Conservation (phyloP, 2,329 filamentous ascomycete species). For the Fusarium austroafricanum region DNA sequence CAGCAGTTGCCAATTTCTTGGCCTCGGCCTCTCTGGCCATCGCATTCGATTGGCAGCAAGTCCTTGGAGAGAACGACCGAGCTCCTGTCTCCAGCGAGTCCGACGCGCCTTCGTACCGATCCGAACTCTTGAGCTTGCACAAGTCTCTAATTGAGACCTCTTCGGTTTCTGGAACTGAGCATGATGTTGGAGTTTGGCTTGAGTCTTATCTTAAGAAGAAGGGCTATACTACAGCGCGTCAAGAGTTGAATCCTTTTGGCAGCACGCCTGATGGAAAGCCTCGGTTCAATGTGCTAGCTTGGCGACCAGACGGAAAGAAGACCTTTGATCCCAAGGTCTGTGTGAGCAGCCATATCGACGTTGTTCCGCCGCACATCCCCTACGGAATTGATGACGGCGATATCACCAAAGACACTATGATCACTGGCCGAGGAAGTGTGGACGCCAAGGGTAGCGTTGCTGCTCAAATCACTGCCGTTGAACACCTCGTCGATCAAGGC, state of each 20-base stretch:
- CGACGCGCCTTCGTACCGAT: slow-evolving; percentile 53
- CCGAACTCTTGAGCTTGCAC: slow-evolving; percentile 76
- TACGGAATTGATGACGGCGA: slow-evolving; percentile 68
- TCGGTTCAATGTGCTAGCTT: slow-evolving; percentile 82
- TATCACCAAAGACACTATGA: slow-evolving; percentile 60
- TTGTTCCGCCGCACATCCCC: slow-evolving; percentile 77
- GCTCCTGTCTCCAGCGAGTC: slow-evolving; percentile 4
- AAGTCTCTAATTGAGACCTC: slow-evolving; percentile 78
- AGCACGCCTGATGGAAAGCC: slow-evolving; percentile 46
- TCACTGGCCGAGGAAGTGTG: slow-evolving; percentile 79
- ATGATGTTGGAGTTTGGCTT: slow-evolving; percentile 75
- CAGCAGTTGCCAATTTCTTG: slow-evolving; percentile 18
- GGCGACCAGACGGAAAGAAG: slow-evolving; percentile 55
- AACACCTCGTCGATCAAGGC: slow-evolving; percentile 60
- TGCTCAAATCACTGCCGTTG: slow-evolving; percentile 76
- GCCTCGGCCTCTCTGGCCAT: slow-evolving; percentile 26
- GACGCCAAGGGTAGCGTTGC: slow-evolving; percentile 79
- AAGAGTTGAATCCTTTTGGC: slow-evolving; percentile 53
- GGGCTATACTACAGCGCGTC: slow-evolving; percentile 58
- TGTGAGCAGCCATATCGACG: slow-evolving; percentile 86
- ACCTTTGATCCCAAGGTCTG: slow-evolving; percentile 68
- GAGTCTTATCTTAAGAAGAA: slow-evolving; percentile 69
- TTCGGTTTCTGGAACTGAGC: slow-evolving; percentile 78
- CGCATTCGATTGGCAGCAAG: slow-evolving; percentile 27
- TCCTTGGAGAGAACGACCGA: slow-evolving; percentile 5